phyloP scores from a whole-genome alignment of 306 rosid genomes.

The Gleditsia sinensis region DNA sequence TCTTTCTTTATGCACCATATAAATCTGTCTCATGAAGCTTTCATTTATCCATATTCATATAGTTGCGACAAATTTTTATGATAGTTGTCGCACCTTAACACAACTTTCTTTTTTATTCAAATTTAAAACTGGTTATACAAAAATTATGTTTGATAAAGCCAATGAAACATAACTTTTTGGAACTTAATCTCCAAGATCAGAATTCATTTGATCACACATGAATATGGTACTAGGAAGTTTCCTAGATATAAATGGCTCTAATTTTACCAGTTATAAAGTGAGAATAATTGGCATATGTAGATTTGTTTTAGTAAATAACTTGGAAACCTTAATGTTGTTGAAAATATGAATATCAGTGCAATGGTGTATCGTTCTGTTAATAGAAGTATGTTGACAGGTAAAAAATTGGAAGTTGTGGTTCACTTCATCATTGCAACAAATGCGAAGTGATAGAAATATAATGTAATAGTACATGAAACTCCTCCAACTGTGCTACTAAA shows the following conservation, averaged over 20 bases:
- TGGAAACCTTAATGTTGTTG: background rate
- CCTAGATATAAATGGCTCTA: background rate
- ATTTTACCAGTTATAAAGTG: background rate
- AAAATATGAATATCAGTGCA: slow-evolving; percentile 1
- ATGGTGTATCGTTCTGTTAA: background rate
- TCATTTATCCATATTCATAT: too few relatives aligned
- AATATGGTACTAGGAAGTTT: slow-evolving; percentile 12
- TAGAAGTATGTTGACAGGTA: background rate
- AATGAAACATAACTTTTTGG: background rate
- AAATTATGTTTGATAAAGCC: slow-evolving; percentile 26
- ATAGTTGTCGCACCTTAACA: too few relatives aligned
- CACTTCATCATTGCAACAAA: slow-evolving; percentile 11
- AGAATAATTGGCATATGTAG: slow-evolving; percentile 7
- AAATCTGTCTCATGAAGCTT: slow-evolving; percentile 17
- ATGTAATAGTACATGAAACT: background rate
- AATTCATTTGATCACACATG: slow-evolving; percentile 2
- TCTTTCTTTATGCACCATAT: slow-evolving; percentile 16
- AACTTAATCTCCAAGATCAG: background rate
- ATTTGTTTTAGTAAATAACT: slow-evolving; percentile 5
- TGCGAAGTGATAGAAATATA: background rate
- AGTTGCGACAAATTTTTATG: too few relatives aligned
- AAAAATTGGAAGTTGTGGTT: slow-evolving; percentile 7
- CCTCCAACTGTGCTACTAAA: slow-evolving; percentile 1
- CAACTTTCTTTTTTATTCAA: too few relatives aligned
- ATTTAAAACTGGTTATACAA: too few relatives aligned